Percentiles rank a stretch among this genome's conserved stretches.
Conservation (phyloP, 257 asterid genomes). For the Jacaranda mimosifolia region DNA sequence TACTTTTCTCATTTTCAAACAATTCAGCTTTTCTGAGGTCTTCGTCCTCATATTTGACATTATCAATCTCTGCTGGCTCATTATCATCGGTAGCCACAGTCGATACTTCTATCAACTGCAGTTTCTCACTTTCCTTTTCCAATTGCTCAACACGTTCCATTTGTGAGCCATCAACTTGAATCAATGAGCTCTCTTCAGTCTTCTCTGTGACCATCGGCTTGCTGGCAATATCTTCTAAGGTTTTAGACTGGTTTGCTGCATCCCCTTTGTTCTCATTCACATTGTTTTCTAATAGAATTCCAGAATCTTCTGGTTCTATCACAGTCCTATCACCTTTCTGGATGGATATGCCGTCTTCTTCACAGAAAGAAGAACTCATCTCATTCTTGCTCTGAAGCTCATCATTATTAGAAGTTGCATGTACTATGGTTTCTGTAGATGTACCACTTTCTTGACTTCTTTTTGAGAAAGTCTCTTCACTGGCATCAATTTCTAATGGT, state of each 20-base stretch:
- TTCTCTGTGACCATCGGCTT: constrained; percentile 7
- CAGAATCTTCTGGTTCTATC: constrained; percentile 15
- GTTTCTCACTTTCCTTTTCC: constrained; percentile 33
- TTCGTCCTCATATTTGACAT: constrained; percentile 26
- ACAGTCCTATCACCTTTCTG: background rate
- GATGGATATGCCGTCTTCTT: constrained; percentile 31
- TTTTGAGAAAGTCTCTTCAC: constrained; percentile 28
- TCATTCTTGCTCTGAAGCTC: constrained; percentile 15
- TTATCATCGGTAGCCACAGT: constrained; percentile 7
- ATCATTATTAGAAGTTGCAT: background rate
- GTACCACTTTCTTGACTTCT: constrained; percentile 16
- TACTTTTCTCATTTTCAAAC: constrained; percentile 16
- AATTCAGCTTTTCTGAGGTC: constrained; percentile 23
- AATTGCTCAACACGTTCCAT: constrained; percentile 27
- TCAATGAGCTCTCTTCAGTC: constrained; percentile 24
- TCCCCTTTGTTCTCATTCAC: too few species aligned
- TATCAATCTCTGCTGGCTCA: constrained; percentile 5
- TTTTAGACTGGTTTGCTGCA: too few species aligned
- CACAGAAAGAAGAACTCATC: constrained; percentile 19
- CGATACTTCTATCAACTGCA: constrained; percentile 17
- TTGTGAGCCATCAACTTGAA: background rate
- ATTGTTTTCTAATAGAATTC: constrained; percentile 17
- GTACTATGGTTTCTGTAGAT: background rate
- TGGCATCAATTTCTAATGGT: constrained; percentile 4
- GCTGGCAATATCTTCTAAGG: too few species aligned